These are phyloP conservation scores for Noccaea bulbosa DNA, from an alignment of 345 rosid species.

Conservation along the genomic window DNA sequence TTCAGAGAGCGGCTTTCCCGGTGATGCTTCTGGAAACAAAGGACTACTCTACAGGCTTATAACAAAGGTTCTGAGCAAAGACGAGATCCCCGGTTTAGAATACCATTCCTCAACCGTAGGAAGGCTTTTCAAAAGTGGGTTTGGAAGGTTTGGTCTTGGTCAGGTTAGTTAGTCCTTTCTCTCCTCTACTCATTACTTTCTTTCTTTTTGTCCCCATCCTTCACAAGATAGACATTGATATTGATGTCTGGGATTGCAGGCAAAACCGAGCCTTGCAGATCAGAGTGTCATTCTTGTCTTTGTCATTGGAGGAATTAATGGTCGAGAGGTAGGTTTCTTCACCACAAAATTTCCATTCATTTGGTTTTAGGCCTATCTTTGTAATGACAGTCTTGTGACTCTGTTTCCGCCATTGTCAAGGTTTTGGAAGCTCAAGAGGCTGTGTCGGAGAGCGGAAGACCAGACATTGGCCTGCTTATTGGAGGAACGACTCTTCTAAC, in stretches of 20 bases:
- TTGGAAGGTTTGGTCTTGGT: constrained; percentile 95
- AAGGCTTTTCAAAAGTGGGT: constrained; percentile 91
- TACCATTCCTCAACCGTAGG: constrained; percentile 97
- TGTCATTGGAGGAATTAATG: constrained; percentile 89
- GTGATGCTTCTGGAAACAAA: constrained; percentile 62
- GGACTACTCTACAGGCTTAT: constrained; percentile 75
- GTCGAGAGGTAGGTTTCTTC: constrained; percentile 61
- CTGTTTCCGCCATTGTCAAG: constrained; percentile 42
- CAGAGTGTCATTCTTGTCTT: constrained; percentile 82
- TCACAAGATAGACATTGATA: constrained; percentile 6
- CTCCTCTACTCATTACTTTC: neutral
- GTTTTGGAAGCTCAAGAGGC: constrained; percentile 85
- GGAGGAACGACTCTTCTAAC: constrained; percentile 96
- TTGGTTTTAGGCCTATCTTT: neutral
- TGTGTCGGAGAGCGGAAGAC: constrained; percentile 76
- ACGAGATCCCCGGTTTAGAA: constrained; percentile 76
- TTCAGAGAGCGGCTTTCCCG: constrained; percentile 54
- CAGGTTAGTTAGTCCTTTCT: constrained; percentile 55
- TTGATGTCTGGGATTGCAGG: constrained; percentile 50
- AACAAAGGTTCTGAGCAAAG: constrained; percentile 61
- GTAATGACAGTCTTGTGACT: neutral
- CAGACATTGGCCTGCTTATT: constrained; percentile 68
- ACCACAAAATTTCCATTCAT: neutral
- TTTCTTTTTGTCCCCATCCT: neutral
- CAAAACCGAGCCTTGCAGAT: constrained; percentile 85